Conservation (phyloP, 805 yeast species). For the Nematodospora valgi region DNA sequence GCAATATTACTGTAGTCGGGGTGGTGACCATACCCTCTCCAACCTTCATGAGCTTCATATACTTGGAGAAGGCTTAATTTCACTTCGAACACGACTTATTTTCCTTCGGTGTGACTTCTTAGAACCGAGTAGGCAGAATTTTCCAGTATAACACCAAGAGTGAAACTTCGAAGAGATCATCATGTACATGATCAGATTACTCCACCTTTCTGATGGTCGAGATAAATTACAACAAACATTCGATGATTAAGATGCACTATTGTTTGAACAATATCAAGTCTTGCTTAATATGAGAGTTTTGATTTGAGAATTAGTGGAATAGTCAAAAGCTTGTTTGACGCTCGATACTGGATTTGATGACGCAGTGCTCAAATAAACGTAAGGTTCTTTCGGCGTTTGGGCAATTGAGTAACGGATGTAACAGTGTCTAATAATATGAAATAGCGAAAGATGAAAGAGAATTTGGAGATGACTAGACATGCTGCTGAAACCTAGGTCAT, state of each 20-base stretch:
- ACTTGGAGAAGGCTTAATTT: too few relatives aligned
- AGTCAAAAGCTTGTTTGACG: conserved; percentile 88
- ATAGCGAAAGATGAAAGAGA: conserved; percentile 73
- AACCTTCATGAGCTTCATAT: too few relatives aligned
- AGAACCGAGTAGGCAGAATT: too few relatives aligned
- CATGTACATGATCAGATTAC: conserved; percentile 89
- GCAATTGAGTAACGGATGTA: conserved; percentile 88
- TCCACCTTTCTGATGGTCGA: conserved; percentile 76
- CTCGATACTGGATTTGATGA: conserved; percentile 88
- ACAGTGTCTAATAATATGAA: conserved; percentile 83
- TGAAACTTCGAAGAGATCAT: conserved; percentile 71
- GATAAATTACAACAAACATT: conserved; percentile 63
- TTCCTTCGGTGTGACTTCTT: too few relatives aligned
- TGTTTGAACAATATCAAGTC: conserved; percentile 95
- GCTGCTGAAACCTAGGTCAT: conserved; percentile 99
- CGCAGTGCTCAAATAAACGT: conserved; percentile 93
- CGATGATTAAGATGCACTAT: conserved; percentile 71
- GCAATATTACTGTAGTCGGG: too few relatives aligned
- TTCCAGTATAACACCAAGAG: too few relatives aligned
- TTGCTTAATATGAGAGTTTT: conserved; percentile 97
- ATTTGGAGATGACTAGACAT: conserved; percentile 99
- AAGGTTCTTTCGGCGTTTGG: conserved; percentile 99
- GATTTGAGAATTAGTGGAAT: conserved; percentile 92
- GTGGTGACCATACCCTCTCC: too few relatives aligned
- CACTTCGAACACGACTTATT: too few relatives aligned